Base-by-base conservation (phyloP, 768 basidiomycete genomes). In the Strobilomyces echinocephalus region DNA sequence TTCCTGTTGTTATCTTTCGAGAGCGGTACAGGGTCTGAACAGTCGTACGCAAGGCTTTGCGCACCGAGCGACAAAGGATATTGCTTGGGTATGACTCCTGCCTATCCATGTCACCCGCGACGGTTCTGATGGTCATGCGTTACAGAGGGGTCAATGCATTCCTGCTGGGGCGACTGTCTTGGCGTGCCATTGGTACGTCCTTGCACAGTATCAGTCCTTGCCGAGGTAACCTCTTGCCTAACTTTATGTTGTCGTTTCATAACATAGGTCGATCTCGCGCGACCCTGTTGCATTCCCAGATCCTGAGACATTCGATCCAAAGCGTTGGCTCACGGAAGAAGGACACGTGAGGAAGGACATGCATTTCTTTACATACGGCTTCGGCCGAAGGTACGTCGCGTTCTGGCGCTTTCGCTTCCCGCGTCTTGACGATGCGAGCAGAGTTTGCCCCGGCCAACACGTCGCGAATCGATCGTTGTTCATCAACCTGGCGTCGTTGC, bases 381-480 rank as follows among this genome's bases (percentile, higher is more conserved):
- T 79, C 57, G 82, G 80, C 9, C 63, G 80, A 51, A 58, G 63
- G 72, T 68, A 43, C 11, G 41, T 18, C n/a, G 15, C 14, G 1
- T 35, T 33, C 33, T 33, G 24, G 11, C 11, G 14, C 8, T 24
- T 14, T 28, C 14, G 18, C 24, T 14, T 28, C 8, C 7, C 15
- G 1, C 9, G 16, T 28, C 5, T 16, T 26, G 41, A 28, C 21
- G 21, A 26, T 12, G 41, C 1, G 12, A 43, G 14, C 24, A 43
- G 83, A 35, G 74, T 83, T 1, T 87, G 84, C 49, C 83, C 83
- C 0, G 84, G 84, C 1, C 77, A 76, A 53, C 72, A 82, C 63
- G 74, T 87, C 30, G 83, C 59, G 3, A 53, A 38, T 38, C 16
- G n/a, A 8, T 38, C 38, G n/a, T n/a, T 38, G 4, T 38, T 9